Base-by-base conservation (phyloP, 176 grass and related monocot species). In the Aegilops tauschii region DNA sequence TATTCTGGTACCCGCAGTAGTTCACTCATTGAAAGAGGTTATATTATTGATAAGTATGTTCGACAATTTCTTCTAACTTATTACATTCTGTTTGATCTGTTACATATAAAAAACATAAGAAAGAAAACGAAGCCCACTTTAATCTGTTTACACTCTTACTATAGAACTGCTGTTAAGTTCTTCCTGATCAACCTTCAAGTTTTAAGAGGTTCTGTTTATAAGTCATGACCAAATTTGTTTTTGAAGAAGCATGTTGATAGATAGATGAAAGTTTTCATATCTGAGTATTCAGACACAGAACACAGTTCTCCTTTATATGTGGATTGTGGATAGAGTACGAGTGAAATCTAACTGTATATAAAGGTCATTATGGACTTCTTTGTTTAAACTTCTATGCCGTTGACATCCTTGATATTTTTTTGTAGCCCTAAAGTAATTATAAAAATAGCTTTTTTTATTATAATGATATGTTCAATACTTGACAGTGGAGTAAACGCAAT, bases 1-100 rank as follows among this genome's bases (percentile, higher is more conserved):
- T 78, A 84, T 83, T 91, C 86, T 86, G 54, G 74, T 79, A 16
- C 39, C 20, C 45, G 56, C 29, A 84, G 80, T 84, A 84, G 69
- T 50, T 91, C 85, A 16, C 11, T 69, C 12, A 84, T 62, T 69
- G 93, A 94, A 84, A 94, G 75, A 86, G 82, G 74, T 9, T 84
- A 40, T 32, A 74, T 56, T 86, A 40, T 70, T 79, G 90, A 94
- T 54, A 94, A 87, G 96, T 98, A 78, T 76, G 52, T 44, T 63
- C 83, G 82, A 74, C 61, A 44, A 12, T 83, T 12, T 82, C 82
- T 11, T 12, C 11, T 21, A 1, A 47, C 21, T 5, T 37, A 12
- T 78, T 78, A 23, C 14, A 50, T 69, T 86, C 8, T 32, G 12
- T 58, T 69, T 70, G 32, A 78, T 30, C 49, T 78, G 18, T 82